phyloP scores from a whole-genome alignment of 495 filamentous ascomycete species.

The Annulohypoxylon stygium region DNA sequence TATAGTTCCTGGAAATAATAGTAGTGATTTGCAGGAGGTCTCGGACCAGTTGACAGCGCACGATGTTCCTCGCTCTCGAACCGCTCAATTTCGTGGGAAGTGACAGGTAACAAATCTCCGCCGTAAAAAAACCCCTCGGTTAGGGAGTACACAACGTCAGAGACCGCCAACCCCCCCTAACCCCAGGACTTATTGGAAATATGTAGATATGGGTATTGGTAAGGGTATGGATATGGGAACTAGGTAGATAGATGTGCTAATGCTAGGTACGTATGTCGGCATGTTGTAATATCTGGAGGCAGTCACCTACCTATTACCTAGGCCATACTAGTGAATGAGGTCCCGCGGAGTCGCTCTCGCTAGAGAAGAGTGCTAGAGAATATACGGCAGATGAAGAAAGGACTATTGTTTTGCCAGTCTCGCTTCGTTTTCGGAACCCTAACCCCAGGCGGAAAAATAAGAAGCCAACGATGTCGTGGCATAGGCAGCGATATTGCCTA shows the following conservation, averaged over 20 bases:
- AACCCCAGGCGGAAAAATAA: slow-evolving; percentile 30
- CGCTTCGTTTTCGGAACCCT: slow-evolving; percentile 15
- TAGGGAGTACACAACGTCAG: slow-evolving; percentile 30
- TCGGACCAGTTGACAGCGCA: slow-evolving; percentile 33
- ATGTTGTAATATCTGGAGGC: background rate
- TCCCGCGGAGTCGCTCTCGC: slow-evolving; percentile 6
- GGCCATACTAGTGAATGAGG: background rate
- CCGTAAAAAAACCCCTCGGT: slow-evolving; percentile 31
- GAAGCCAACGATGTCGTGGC: slow-evolving; percentile 7
- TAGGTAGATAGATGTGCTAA: background rate
- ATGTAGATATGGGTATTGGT: slow-evolving; percentile 12
- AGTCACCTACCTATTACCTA: background rate
- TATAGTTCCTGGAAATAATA: slow-evolving; percentile 46
- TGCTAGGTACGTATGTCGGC: background rate
- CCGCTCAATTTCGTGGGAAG: slow-evolving; percentile 38
- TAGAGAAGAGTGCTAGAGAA: slow-evolving; percentile 8
- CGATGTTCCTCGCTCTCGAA: slow-evolving; percentile 31
- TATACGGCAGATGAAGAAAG: slow-evolving; percentile 9
- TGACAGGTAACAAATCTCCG: slow-evolving; percentile 46
- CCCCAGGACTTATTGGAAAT: slow-evolving; percentile 14
- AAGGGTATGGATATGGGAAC: background rate
- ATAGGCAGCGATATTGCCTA: slow-evolving; percentile 25
- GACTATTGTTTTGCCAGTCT: background rate
- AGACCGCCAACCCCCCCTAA: slow-evolving; percentile 6
- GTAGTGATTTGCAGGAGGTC: slow-evolving; percentile 42